Evolutionary conservation across 306 rosid species (phyloP), one percentile per base, ranked within the genome.

Genomic region (Vigna nakashimae): DNA sequence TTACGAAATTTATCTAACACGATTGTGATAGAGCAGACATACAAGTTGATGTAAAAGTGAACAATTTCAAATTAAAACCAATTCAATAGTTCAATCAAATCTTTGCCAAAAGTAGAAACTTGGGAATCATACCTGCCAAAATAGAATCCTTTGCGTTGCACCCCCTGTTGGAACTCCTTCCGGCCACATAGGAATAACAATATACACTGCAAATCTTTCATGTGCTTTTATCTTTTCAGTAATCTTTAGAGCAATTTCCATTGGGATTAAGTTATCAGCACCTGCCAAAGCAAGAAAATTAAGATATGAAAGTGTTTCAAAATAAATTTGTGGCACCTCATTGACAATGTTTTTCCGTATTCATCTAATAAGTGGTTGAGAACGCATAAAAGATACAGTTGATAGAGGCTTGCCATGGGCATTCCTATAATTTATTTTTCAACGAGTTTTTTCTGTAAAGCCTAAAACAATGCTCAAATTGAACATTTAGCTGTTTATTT

Each of bases 211-310:
- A 53, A 94, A 94, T 86, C 98, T 90, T 89, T 94, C 92, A 46
- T 89, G 88, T 80, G 91, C 97, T 86, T 82, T 89, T 71, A 92
- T 90, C 85, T 94, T 94, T 22, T 84, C 89, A 15, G 93, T 93
- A 78, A 94, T 94, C 91, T 94, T 94, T 26, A 94, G 97, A 77
- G 98, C 97, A 79, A 94, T 94, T 86, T 94, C 98, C 98, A 94
- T 92, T 18, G 97, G 97, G 64, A 94, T 94, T 83, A 94, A 84
- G 85, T 92, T 92, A 87, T 92, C 87, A 72, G 97, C 98, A 84
- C 98, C 98, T 94, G 83, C 82, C 86, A 60, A 79, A 36, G 40
- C 69, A 79, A 11, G 52, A 17, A 78, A 75, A 60, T 73, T 58
- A 73, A 55, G 52, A 73, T 68, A 55, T 56, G 34, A 15, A 69